phyloP scores from a whole-genome alignment of 1,139 yeast species.

The Saccharomycopsis hybrid region DNA sequence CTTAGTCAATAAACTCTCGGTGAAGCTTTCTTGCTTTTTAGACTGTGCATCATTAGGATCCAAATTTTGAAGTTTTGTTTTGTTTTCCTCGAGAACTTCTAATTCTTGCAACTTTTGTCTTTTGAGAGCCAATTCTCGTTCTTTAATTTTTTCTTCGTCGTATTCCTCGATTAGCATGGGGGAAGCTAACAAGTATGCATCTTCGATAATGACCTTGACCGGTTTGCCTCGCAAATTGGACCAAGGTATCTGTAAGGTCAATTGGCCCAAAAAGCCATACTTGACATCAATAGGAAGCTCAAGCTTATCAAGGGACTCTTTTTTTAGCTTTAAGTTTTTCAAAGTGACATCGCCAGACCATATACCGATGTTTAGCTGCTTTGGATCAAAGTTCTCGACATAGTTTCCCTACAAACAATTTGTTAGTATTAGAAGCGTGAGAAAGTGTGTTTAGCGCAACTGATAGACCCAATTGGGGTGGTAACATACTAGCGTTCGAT shows the following conservation, averaged over 20 bases:
- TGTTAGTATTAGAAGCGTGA: constrained; percentile 16
- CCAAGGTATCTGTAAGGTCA: constrained; percentile 95
- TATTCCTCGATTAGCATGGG: constrained; percentile 56
- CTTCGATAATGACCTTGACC: constrained; percentile 82
- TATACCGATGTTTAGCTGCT: constrained; percentile 88
- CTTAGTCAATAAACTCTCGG: constrained; percentile 82
- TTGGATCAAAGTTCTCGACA: constrained; percentile 93
- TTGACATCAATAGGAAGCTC: constrained; percentile 83
- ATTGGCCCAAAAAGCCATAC: constrained; percentile 85
- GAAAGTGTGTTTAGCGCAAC: background rate
- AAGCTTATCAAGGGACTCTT: constrained; percentile 57
- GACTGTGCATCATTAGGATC: constrained; percentile 35
- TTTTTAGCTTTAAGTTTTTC: constrained; percentile 64
- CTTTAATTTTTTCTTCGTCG: constrained; percentile 59
- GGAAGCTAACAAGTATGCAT: constrained; percentile 74
- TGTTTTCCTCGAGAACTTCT: constrained; percentile 50
- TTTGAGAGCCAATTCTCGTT: constrained; percentile 64
- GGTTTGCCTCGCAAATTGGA: constrained; percentile 90
- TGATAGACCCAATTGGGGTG: too few relatives aligned
- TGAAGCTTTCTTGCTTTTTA: constrained; percentile 65
- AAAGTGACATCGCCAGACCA: constrained; percentile 97
- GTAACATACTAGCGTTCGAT: constrained; percentile 41
- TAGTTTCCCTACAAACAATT: constrained; percentile 47
- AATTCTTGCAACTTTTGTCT: constrained; percentile 60
- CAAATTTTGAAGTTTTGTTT: constrained; percentile 28